Base-by-base conservation (phyloP, 176 grass and related monocot genomes). In the Leersia perrieri region DNA sequence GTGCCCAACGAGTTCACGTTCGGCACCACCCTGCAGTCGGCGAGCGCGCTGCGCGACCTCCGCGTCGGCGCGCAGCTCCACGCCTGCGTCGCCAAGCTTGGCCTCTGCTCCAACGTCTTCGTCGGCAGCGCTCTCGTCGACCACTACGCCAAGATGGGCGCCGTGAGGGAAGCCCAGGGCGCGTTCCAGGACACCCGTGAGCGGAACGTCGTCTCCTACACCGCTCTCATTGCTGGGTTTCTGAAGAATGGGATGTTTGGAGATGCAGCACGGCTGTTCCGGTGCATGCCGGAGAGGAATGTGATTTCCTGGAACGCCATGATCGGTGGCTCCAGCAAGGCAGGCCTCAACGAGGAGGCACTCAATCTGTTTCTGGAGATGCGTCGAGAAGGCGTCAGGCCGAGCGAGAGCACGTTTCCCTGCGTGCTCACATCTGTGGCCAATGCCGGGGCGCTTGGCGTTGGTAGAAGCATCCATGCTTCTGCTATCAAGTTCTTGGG, bases 1-100 rank as follows among this genome's bases (percentile, higher is more conserved):
- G 47, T 29, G 45, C 95, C 95, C 28, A 94, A 97, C 42, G 79
- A 94, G 63, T 97, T 97, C 89, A 98, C 90, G 41, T 98, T 94
- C 73, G 90, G 95, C 33, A 86, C 93, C 41, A 40, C 81, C 33
- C 61, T 98, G 42, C 92, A 79, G 31, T 93, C 92, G 49, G 86
- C 85, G 53, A 87, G 86, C 25, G 81, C 86, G 27, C 33, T 91
- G 22, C 82, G 88, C 1, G 84, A 81, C 63, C 71, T 53, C 20
- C 36, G 61, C 82, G 63, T 83, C 2, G 88, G 90, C 51, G 76
- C 72, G 31, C 95, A 98, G 81, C 85, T 94, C 67, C 95, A 98
- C 81, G 82, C 90, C 73, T 89, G 86, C 66, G 41, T 77, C 9
- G n/a, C 82, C 60, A 98, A 98, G 86, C 72, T 87, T 45, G 90